Base-by-base conservation (phyloP, 2,329 filamentous ascomycete genomes). In the Chaetomium globosum region DNA sequence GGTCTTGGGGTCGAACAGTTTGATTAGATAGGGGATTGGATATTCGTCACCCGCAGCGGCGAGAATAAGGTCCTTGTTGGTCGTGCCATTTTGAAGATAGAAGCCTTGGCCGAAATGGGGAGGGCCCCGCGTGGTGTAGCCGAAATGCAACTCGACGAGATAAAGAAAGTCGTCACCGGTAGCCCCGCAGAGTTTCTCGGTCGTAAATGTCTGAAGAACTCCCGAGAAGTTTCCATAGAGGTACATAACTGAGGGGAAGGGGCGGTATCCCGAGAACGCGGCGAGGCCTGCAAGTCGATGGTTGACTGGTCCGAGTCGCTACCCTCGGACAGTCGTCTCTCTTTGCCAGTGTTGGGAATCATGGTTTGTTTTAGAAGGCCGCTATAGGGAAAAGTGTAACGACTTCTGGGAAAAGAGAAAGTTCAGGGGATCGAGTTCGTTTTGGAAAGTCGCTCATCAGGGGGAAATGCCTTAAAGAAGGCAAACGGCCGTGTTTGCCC, bases 71-170 rank as follows among this genome's bases (percentile, higher is more conserved):
- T 48, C 56, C 1, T 65, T 33, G 55, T 16, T 52, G 26, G 23
- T 63, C 31, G 49, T 46, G 9, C 65, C 65, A 28, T 67, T 65
- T 9, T 59, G 63, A 5, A 67, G 63, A 48, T 65, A 65, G 28
- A 56, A 58, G 7, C 65, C 65, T 8, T 28, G 65, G 21, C 59
- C 59, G 49, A 65, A 65, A 12, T 63, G 23, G 49, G 65, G 65
- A 23, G 65, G 65, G 6, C 63, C 65, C 26, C 63, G 49, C 10
- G 59, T 54, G 19, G 63, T 63, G 31, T 46, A 63, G 23, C 65
- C 63, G 12, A 33, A 53, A 21, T 65, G 63, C 13, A 61, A 3
- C 36, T 67, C 65, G 59, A 65, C 65, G 26, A 63, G 46, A 30
- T 65, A 64, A 33, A 67, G 28, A 28, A 64, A 8, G 21, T 67